Percentiles rank a stretch among this genome's conserved stretches.
These are phyloP conservation scores for Mycena floridula DNA, from an alignment of 768 basidiomycete species.

Conservation along the genomic window DNA sequence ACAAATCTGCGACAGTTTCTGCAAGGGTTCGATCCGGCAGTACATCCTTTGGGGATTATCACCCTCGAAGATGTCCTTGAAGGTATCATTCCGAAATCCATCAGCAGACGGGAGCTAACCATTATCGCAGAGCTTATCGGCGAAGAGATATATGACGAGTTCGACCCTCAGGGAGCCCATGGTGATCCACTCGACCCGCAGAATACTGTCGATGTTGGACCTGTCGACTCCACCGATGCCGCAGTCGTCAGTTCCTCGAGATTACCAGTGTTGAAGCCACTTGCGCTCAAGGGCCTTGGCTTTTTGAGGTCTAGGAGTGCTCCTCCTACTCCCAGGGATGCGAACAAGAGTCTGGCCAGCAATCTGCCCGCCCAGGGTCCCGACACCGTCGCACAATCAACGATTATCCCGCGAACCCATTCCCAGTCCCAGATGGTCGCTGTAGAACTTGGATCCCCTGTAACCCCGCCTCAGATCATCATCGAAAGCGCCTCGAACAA, in stretches of 20 bases:
- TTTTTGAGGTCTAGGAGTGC: conserved; percentile 54
- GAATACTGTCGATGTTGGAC: conserved; percentile 13
- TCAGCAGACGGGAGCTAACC: no score
- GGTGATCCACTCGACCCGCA: conserved; percentile 41
- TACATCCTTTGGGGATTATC: conserved; percentile 87
- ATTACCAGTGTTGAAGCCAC: conserved; percentile 28
- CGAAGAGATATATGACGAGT: conserved; percentile 91
- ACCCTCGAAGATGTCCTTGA: conserved; percentile 92
- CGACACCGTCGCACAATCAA: conserved; percentile 6
- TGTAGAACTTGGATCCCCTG: not conserved
- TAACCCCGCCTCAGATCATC: conserved; percentile 1
- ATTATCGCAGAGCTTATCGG: conserved; percentile 90
- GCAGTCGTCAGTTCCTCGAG: not conserved
- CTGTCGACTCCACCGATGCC: not conserved
- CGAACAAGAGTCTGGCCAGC: conserved; percentile 1
- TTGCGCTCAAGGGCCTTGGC: conserved; percentile 38
- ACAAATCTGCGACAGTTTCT: conserved; percentile 49
- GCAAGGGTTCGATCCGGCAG: conserved; percentile 72
- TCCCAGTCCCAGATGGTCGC: conserved; percentile 1
- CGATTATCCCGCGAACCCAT: conserved; percentile 8
- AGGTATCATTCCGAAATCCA: conserved; percentile 35
- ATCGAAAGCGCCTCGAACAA: not conserved
- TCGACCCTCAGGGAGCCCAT: conserved; percentile 71
- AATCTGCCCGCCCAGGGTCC: conserved; percentile 6
- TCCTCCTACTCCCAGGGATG: conserved; percentile 47